Conservation (phyloP, 768 basidiomycete species). For the Kwoniella dendrophila region DNA sequence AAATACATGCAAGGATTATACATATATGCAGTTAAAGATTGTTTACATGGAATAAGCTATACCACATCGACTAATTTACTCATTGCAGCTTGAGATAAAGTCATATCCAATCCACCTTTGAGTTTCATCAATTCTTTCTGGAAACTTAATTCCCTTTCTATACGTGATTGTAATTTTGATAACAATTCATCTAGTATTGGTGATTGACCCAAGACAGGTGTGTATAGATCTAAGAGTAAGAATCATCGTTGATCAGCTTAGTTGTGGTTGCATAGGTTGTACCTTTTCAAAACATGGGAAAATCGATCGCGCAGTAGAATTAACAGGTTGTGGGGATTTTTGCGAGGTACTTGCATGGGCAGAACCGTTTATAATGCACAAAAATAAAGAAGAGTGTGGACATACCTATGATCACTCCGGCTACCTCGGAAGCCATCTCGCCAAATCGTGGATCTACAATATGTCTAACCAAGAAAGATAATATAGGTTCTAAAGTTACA, state of each 20-base stretch:
- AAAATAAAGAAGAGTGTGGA: neutral
- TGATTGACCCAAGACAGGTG: slow-evolving; percentile 87
- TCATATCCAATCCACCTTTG: slow-evolving; percentile 88
- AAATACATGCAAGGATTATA: no score
- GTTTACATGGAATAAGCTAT: no score
- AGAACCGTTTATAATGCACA: neutral
- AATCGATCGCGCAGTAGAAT: no score
- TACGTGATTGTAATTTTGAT: slow-evolving; percentile 75
- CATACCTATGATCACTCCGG: slow-evolving; percentile 80
- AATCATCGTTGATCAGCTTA: neutral
- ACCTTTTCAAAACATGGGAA: no score
- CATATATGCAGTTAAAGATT: no score
- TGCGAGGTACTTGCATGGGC: neutral
- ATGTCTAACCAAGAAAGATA: slow-evolving; percentile 81
- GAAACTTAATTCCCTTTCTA: slow-evolving; percentile 82
- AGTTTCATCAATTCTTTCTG: slow-evolving; percentile 80
- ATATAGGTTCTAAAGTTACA: slow-evolving; percentile 84
- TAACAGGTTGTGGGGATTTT: neutral
- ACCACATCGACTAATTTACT: slow-evolving; percentile 29
- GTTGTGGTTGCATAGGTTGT: neutral
- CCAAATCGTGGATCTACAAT: slow-evolving; percentile 89
- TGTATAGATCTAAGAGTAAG: slow-evolving; percentile 75
- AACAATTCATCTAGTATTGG: slow-evolving; percentile 87
- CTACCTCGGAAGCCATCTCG: slow-evolving; percentile 79
- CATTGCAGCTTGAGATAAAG: slow-evolving; percentile 57